Evolutionary conservation across 78 protist genomes (phyloP), one percentile per base, ranked within the genome.

Genomic region (Pigoraptor vietnamica): DNA sequence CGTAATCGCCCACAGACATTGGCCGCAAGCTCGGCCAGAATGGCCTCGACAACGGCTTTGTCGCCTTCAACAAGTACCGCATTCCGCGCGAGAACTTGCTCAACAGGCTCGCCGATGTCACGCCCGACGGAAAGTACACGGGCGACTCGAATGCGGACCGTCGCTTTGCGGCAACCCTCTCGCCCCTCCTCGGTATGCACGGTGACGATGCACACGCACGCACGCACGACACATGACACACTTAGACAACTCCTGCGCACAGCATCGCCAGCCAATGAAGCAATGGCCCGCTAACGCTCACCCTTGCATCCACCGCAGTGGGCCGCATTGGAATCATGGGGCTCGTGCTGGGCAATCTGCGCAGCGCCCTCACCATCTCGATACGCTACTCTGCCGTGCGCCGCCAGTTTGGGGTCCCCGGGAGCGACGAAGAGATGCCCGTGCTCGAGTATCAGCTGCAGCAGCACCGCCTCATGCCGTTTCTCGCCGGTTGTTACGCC

Each of bases 311-410:
- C 25, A 40, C 14, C 56, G 56, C 84, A 33, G 0, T 0, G 1
- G 86, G 29, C 40, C 1, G 94, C 24, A 40, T n/a, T 32, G 1
- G 9, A 81, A 2, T 88, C 67, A 37, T 92, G 33, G 86, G 29
- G 36, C 39, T 10, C 36, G 96, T 79, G 1, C n/a, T 79, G 34
- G 32, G 34, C 23, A 79, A 79, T 19, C 32, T 79, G 84, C 84
- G 84, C 35, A 25, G 34, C 21, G 84, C 84, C 84, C 33, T 34
- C 23, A 92, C 96, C 36, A 94, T 94, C 24, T 93, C 93, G 39
- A n/a, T 92, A 0, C 92, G 97, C 29, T 95, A 95, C 93, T 0
- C 84, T 23, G 88, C 88, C 23, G 92, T 94, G 36, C 91, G 97
- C 40, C 67, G 81, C 32, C 97, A 95, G 84, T 39, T 87, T 33